These are phyloP conservation scores for Colletotrichum kahawae DNA, from an alignment of 2,329 filamentous ascomycete species.

Conservation along the genomic window DNA sequence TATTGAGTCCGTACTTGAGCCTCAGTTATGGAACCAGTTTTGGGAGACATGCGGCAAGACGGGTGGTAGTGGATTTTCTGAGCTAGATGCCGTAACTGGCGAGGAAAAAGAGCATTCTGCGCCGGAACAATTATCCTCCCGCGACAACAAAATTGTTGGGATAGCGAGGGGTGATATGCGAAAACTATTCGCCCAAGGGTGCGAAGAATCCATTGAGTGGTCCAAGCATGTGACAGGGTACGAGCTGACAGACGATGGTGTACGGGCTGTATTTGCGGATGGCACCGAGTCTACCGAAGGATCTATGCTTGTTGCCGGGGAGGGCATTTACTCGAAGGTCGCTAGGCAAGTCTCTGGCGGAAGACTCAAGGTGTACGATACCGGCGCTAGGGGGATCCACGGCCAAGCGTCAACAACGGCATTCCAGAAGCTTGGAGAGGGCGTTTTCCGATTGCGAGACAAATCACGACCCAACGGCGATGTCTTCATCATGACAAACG, in stretches of 20 bases:
- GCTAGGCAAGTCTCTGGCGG: conserved; percentile 65
- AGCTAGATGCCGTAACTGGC: background rate
- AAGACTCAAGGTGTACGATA: background rate
- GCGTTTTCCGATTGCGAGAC: conserved; percentile 64
- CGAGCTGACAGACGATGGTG: conserved; percentile 58
- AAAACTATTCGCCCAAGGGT: conserved; percentile 59
- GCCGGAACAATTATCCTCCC: conserved; percentile 47
- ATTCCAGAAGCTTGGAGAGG: conserved; percentile 66
- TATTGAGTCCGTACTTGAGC: background rate
- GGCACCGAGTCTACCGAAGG: conserved; percentile 65
- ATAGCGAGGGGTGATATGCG: conserved; percentile 70
- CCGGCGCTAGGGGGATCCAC: conserved; percentile 55
- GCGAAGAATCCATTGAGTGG: conserved; percentile 61
- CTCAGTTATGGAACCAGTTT: background rate
- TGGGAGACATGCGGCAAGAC: background rate
- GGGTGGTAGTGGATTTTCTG: conserved; percentile 31
- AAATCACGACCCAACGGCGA: conserved; percentile 47
- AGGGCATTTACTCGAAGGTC: conserved; percentile 66
- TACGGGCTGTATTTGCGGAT: conserved; percentile 63
- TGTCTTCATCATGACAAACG: conserved; percentile 67
- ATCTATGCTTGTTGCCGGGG: conserved; percentile 63
- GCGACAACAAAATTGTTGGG: conserved; percentile 64
- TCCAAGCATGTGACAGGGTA: conserved; percentile 61
- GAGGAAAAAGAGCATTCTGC: conserved; percentile 26
- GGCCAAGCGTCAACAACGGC: conserved; percentile 67